Evolutionary conservation across 129 eudicot species (phyloP), one percentile per base, ranked within the genome.

Genomic region (Escallonia herrerae): DNA sequence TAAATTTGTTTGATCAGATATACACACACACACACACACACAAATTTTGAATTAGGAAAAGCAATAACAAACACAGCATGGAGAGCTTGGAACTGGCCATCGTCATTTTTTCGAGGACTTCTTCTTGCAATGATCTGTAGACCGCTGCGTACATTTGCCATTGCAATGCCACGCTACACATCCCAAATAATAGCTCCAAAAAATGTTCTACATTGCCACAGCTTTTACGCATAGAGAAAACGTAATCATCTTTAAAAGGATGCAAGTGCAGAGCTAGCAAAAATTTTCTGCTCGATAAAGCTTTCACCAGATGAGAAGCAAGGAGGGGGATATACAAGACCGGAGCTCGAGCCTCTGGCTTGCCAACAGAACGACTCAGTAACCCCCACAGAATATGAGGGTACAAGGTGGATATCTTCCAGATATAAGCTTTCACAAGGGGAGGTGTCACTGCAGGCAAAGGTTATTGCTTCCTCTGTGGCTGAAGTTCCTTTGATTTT

Each of bases 401-500:
- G 68, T 13, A 71, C 56, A 50, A 93, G 86, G 60, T 77, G 80
- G 64, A 93, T 67, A 63, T 88, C 85, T 76, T 93, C 91, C 68
- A 93, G 45, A 65, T 83, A 86, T 69, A 93, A 51, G 55, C 71
- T 68, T 67, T 76, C 74, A 62, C 98, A 93, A 2, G 98, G 98
- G 40, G 61, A 54, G 72, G 52, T 81, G 40, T 93, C 98, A 48
- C 98, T 93, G 73, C 98, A 93, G 49, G 89, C 79, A 60, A 93
- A 78, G 69, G 7, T 60, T 70, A 93, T 75, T 13, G 98, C 96
- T 66, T 81, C 87, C 47, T 79, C 76, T 12, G 87, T 79, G 51
- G 96, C 91, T 54, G 96, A 85, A 50, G 96, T 88, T 60, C 98
- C 98, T 82, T 66, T 88, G 68, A 93, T 80, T 58, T 68, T 74